Evolutionary conservation across 2,329 filamentous ascomycete genomes (phyloP).

Genomic region (Cladophialophora carrionii): DNA sequence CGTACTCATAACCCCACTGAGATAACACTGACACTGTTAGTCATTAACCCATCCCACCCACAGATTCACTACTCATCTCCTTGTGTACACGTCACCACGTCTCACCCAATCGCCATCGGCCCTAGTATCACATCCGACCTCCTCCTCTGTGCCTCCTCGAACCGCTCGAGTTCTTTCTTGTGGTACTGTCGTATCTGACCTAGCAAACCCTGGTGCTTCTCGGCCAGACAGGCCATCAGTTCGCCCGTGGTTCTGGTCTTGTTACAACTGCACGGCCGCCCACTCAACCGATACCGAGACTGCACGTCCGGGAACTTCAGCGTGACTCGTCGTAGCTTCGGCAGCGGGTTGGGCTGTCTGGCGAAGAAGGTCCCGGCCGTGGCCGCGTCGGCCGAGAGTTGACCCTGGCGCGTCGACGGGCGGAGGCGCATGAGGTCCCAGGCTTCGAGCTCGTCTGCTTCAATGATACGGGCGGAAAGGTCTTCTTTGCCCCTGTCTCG

Average conservation of each 20-base stretch:
- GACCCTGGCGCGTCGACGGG: neutral
- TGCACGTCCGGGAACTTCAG: neutral
- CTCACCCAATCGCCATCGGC: neutral
- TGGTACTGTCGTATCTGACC: slow-evolving; percentile 2
- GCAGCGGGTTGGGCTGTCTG: slow-evolving; percentile 1
- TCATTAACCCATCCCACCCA: neutral
- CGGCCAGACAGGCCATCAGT: neutral
- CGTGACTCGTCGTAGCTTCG: neutral
- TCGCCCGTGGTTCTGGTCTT: slow-evolving; percentile 4
- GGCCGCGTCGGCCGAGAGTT: neutral
- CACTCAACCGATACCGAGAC: slow-evolving; percentile 1
- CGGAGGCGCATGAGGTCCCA: slow-evolving; percentile 7
- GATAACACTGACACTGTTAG: neutral
- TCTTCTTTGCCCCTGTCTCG: slow-evolving; percentile 1
- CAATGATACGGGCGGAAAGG: slow-evolving; percentile 1
- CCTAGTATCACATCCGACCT: neutral
- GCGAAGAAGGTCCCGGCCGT: neutral
- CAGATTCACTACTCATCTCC: neutral
- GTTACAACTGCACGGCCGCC: neutral
- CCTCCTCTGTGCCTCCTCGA: slow-evolving; percentile 1
- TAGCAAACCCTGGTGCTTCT: neutral
- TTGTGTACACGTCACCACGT: neutral
- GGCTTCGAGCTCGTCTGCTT: slow-evolving; percentile 1
- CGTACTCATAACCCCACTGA: neutral
- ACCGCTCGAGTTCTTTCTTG: neutral